These are phyloP conservation scores for Jackrogersella minutella DNA, from an alignment of 495 filamentous ascomycete species.

Conservation along the genomic window DNA sequence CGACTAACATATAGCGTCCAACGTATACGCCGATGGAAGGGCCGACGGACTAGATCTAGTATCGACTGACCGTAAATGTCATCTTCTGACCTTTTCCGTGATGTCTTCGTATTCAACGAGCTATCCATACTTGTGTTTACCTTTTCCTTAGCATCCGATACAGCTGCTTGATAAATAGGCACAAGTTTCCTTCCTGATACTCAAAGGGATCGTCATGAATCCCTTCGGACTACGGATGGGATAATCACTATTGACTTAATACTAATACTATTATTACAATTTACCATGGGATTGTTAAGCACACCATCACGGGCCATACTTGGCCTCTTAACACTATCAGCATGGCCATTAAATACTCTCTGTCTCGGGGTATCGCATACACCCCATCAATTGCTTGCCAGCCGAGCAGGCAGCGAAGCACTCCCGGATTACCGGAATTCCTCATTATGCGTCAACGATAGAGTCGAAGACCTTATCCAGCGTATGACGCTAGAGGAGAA, in stretches of 20 bases:
- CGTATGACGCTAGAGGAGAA: slow-evolving; percentile 72
- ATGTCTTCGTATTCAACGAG: not conserved
- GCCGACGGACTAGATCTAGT: slow-evolving; percentile 23
- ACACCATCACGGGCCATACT: not conserved
- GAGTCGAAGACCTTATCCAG: slow-evolving; percentile 64
- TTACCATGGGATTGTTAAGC: slow-evolving; percentile 4
- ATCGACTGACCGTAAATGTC: slow-evolving; percentile 1
- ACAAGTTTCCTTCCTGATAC: not conserved
- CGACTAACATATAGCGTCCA: not conserved
- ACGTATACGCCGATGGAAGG: slow-evolving; percentile 29
- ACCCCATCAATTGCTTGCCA: not conserved
- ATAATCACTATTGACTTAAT: not conserved
- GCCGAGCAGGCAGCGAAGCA: not conserved
- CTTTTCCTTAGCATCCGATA: not conserved
- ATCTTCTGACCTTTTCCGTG: slow-evolving; percentile 13
- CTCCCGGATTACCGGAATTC: slow-evolving; percentile 16
- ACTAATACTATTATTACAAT: not conserved
- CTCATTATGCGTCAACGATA: slow-evolving; percentile 55
- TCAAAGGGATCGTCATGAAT: not conserved
- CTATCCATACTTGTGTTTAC: not conserved
- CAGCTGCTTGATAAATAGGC: slow-evolving; percentile 8
- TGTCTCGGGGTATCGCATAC: not conserved
- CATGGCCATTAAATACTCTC: slow-evolving; percentile 8
- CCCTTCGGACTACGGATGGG: not conserved
- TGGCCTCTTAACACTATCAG: slow-evolving; percentile 19